Evolutionary conservation across 2,329 filamentous ascomycete genomes (phyloP), one percentile per base, ranked within the genome.

Genomic region (Aspergillus arachidicola): DNA sequence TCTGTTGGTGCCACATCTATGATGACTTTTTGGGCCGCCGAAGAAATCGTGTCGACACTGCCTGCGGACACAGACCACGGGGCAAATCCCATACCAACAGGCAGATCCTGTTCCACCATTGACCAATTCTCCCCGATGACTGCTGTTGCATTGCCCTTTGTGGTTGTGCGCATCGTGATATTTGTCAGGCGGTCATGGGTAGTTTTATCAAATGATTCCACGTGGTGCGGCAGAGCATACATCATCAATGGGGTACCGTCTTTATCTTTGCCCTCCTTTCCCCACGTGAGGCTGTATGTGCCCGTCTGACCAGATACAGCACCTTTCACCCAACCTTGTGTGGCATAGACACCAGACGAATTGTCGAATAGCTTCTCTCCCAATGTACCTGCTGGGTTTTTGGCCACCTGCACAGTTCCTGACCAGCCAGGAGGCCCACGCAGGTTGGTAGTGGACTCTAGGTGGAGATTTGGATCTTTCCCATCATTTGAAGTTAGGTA

Each of bases 211-310:
- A 98, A 94, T 0, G 91, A 93, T 36, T 87, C 81, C 3, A 92
- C 75, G 69, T 98, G 95, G 76, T 98, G 95, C 26, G 94, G 93
- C 55, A 99, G 81, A 19, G 91, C 92, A 75, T 91, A 97, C 89
- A 96, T 95, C 66, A 95, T 82, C 26, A 97, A 81, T 3, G 83
- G 78, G 11, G 76, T 78, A 64, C 82, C 85, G 19, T 86, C 81
- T 7, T 80, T 76, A 19, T 82, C 74, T 41, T 87, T 82, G 6
- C 94, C 94, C 0, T 82, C 84, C 72, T 92, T 94, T n/a, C 81
- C 79, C 80, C 91, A 98, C 0, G 80, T 79, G 62, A 98, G 86
- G 0, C 80, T 87, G 75, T 98, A 99, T 1, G 83, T 87, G 12
- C 92, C 94, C 12, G 80, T 80, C 0, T 80, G 80, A 1, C 86